Conservation (phyloP, 352 stramenopile species). For the Paralagenidium karlingii region DNA sequence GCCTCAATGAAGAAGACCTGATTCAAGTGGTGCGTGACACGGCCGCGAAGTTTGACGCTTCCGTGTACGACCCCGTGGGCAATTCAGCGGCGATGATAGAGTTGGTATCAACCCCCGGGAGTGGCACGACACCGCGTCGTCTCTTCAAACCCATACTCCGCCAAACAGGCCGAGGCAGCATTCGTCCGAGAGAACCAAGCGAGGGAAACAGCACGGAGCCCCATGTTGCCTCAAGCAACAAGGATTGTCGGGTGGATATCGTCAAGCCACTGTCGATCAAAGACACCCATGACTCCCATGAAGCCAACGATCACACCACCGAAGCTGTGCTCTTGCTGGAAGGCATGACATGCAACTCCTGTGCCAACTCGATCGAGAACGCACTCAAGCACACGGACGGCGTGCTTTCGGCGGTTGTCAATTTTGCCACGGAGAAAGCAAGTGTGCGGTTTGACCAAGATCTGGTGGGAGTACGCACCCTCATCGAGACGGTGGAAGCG, state of each 20-base stretch:
- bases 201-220: too few relatives aligned
- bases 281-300: background rate
- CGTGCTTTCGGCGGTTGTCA: conserved; percentile 68
- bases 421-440: conserved; percentile 80
- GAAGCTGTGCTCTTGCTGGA: conserved; percentile 55
- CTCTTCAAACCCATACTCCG: too few relatives aligned
- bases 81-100: background rate
- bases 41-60: conserved; percentile 54
- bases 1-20: conserved; percentile 46
- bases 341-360: conserved; percentile 90
- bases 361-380: conserved; percentile 83
- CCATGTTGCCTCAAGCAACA: background rate
- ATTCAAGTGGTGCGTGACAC: conserved; percentile 29
- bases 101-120: too few relatives aligned
- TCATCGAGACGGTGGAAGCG: conserved; percentile 82
- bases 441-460: conserved; percentile 66
- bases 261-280: conserved; percentile 20
- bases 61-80: conserved; percentile 3
- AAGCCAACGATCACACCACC: conserved; percentile 25
- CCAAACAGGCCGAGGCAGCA: too few relatives aligned
- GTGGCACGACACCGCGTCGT: too few relatives aligned
- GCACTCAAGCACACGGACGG: conserved; percentile 65
- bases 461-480: conserved; percentile 54
- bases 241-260: conserved; percentile 2
- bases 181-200: too few relatives aligned